Conservation (phyloP, 257 asterid species). For the Solanum medicagineum region DNA sequence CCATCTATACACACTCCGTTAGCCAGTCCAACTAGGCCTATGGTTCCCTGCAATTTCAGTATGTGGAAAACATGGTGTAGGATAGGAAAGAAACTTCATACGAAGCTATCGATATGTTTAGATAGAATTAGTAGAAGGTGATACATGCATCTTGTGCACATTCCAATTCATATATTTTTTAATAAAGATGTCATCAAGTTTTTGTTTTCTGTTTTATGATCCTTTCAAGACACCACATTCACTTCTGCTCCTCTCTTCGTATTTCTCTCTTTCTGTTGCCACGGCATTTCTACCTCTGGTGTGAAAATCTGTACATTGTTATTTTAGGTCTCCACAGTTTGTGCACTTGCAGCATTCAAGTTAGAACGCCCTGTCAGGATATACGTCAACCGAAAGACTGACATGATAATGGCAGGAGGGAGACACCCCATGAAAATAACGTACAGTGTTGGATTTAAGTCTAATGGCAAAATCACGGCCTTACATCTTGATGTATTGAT, state of each 20-base stretch:
- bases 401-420: conserved; percentile 70
- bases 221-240: not conserved
- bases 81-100: not conserved
- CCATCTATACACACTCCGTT: no score
- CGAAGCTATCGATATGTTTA: not conserved
- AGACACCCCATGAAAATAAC: conserved; percentile 78
- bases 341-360: conserved; percentile 75
- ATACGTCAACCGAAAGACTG: conserved; percentile 55
- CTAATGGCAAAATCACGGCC: conserved; percentile 67
- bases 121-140: not conserved
- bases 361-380: conserved; percentile 54
- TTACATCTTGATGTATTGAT: conserved; percentile 51
- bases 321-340: conserved; percentile 53
- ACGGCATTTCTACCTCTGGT: not conserved
- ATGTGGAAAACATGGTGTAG: no score
- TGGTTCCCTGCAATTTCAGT: no score
- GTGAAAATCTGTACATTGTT: not conserved
- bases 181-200: not conserved
- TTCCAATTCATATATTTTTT: not conserved
- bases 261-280: not conserved
- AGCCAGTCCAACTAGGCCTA: no score
- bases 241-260: not conserved
- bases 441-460: conserved; percentile 54
- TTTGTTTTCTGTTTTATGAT: not conserved
- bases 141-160: not conserved